Evolutionary conservation across 2,329 filamentous ascomycete species (phyloP).

Genomic region (Coleophoma crateriformis): DNA sequence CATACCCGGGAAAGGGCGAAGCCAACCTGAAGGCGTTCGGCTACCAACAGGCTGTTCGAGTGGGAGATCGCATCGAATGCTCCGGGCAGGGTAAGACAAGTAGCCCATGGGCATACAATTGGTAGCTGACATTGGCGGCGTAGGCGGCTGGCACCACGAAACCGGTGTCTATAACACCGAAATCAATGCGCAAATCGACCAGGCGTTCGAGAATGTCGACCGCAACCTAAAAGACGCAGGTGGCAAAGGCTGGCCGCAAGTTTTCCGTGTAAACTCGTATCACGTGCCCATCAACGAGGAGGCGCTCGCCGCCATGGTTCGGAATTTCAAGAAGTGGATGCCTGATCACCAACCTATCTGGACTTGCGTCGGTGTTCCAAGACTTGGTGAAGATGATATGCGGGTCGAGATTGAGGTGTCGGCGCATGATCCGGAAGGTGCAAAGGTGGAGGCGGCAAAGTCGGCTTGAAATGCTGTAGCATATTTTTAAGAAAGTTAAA

Average conservation of each 20-base stretch:
- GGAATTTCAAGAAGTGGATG: slow-evolving; percentile 43
- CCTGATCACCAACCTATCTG: slow-evolving; percentile 47
- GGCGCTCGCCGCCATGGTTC: slow-evolving; percentile 34
- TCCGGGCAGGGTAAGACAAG: slow-evolving; percentile 37
- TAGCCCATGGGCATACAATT: not conserved
- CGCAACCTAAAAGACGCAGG: slow-evolving; percentile 43
- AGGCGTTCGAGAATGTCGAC: slow-evolving; percentile 53
- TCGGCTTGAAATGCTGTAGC: too few species aligned
- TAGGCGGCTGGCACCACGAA: slow-evolving; percentile 30
- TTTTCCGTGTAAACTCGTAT: slow-evolving; percentile 42
- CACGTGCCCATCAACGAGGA: slow-evolving; percentile 36
- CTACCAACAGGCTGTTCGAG: slow-evolving; percentile 43
- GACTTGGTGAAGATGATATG: slow-evolving; percentile 45
- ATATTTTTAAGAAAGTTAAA: too few species aligned
- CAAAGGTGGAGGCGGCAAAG: not conserved
- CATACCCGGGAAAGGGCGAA: not conserved
- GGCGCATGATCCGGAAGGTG: slow-evolving; percentile 31
- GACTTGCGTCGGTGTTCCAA: slow-evolving; percentile 45
- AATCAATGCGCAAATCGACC: slow-evolving; percentile 40
- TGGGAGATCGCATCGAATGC: slow-evolving; percentile 41
- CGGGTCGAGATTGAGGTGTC: slow-evolving; percentile 52
- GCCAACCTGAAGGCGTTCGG: not conserved
- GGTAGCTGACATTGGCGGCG: not conserved
- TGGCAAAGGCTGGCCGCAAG: slow-evolving; percentile 50
- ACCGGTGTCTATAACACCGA: slow-evolving; percentile 24